Evolutionary conservation across 129 eudicot genomes (phyloP), one percentile per base, ranked within the genome.

Genomic region (Solidago caesia): DNA sequence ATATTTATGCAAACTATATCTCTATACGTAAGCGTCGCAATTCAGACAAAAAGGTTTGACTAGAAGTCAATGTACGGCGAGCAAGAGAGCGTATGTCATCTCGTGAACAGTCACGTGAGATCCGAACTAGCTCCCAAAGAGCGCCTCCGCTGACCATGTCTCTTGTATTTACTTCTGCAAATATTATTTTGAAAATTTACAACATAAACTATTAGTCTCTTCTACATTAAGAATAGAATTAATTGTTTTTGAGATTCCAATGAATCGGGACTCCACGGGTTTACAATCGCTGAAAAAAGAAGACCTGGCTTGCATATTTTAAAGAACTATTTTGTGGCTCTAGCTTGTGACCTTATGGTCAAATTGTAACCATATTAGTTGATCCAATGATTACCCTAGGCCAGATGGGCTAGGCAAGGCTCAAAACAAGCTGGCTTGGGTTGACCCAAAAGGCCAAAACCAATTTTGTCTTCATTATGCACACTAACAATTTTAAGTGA

Each of bases 81-180:
- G 96, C 97, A 70, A 92, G 97, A 52, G 86, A 51, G 57, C 84
- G 85, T 21, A 89, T 92, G 84, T 92, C 97, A 6, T 92, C 91
- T 27, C 96, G 88, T 2, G 97, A 89, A 73, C 97, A 92, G 79
- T 92, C 97, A 1, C 96, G 92, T 8, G 97, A 87, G 42, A 89
- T 92, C 15, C 97, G 93, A 61, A 89, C 96, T 48, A 89, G 83
- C 80, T 92, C 97, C 96, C 96, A 92, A 5, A 92, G 86, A 63
- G 92, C 97, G 8, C 97, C 97, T 47, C 89, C 96, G 64, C 85
- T 79, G 7, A 92, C 87, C 96, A 92, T 75, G 16, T 92, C 97
- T 76, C 80, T 87, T 25, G 87, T 90, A 76, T 92, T 92, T 9
- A 85, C 82, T 82, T 92, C 96, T 92, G 92, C 26, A 59, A 63